A percentile compares a stretch with the other conserved stretches of the same genome.
Evolutionary conservation across 805 yeast species (phyloP).

Genomic region (Wickerhamiella qilinensis): DNA sequence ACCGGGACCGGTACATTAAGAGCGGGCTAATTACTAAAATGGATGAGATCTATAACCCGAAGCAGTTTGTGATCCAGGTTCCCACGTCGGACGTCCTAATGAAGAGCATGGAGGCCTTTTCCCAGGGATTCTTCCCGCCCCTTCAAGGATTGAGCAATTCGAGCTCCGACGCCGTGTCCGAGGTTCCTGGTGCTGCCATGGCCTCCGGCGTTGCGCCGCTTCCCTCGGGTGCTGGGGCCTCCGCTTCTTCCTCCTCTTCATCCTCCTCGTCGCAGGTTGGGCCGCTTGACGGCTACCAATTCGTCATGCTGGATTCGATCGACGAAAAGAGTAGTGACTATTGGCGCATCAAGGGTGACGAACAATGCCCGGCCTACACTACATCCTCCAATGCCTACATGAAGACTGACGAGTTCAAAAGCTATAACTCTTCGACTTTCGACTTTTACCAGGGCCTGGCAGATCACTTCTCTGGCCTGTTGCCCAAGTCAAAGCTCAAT

Average conservation of each 20-base stretch:
- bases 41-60: constrained; percentile 20
- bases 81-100: constrained; percentile 25
- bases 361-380: constrained; percentile 26
- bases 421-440: constrained; percentile 23
- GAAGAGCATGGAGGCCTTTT: constrained; percentile 28
- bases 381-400: constrained; percentile 21
- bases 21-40: constrained; percentile 15
- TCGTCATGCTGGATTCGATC: constrained; percentile 26
- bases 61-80: constrained; percentile 26
- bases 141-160: too few relatives aligned
- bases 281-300: constrained; percentile 32
- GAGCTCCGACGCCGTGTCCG: constrained; percentile 15
- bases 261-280: constrained; percentile 18
- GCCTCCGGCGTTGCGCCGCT: too few relatives aligned
- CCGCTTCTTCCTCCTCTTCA: too few relatives aligned
- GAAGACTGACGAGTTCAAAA: constrained; percentile 20
- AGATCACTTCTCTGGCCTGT: constrained; percentile 13
- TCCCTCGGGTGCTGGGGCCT: too few relatives aligned
- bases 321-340: constrained; percentile 23
- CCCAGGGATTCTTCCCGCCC: constrained; percentile 35
- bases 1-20: constrained; percentile 28
- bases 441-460: constrained; percentile 26
- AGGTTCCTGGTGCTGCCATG: constrained; percentile 16
- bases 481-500: constrained; percentile 20
- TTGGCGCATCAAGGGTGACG: constrained; percentile 30